Percentiles rank a stretch among this genome's conserved stretches.
Conservation (phyloP, 148 eudicot genomes). For the Polygonum aviculare region DNA sequence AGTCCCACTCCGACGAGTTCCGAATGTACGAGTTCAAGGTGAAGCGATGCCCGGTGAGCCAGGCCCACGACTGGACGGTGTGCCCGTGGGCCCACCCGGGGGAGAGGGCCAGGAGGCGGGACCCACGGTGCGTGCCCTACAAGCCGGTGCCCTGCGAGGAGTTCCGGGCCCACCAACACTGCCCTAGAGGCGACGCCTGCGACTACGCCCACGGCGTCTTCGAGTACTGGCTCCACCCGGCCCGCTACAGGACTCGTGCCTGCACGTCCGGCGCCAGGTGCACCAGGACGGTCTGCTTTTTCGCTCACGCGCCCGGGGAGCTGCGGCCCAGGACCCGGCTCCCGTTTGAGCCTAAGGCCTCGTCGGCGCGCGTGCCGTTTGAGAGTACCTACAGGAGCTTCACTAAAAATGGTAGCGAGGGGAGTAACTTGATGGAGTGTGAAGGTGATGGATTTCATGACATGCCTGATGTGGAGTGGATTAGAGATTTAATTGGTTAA, state of each 20-base stretch:
- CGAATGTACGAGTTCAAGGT: slow-evolving; percentile 25
- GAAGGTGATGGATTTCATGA: not conserved
- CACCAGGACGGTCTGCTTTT: slow-evolving; percentile 12
- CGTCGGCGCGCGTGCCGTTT: not conserved
- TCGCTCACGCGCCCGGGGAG: slow-evolving; percentile 11
- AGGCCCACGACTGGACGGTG: slow-evolving; percentile 28
- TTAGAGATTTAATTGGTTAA: not conserved
- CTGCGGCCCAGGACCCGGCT: not conserved
- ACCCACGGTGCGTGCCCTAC: slow-evolving; percentile 15
- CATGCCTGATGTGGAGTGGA: slow-evolving; percentile 11
- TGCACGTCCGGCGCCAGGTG: slow-evolving; percentile 11
- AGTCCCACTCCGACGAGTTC: slow-evolving; percentile 14
- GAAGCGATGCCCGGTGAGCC: slow-evolving; percentile 5
- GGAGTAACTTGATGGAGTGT: not conserved
- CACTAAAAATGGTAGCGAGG: not conserved
- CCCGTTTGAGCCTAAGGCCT: not conserved
- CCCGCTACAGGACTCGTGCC: slow-evolving; percentile 11
- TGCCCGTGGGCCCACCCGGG: slow-evolving; percentile 26
- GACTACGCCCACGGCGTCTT: slow-evolving; percentile 24
- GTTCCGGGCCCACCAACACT: slow-evolving; percentile 9
- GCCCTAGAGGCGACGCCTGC: slow-evolving; percentile 15
- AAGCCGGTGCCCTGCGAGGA: slow-evolving; percentile 15
- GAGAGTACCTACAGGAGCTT: not conserved
- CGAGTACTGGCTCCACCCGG: slow-evolving; percentile 27
- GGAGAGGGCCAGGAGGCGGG: slow-evolving; percentile 24